These are phyloP conservation scores for Prunus fruticosa DNA, from an alignment of 306 rosid genomes.

Conservation along the genomic window DNA sequence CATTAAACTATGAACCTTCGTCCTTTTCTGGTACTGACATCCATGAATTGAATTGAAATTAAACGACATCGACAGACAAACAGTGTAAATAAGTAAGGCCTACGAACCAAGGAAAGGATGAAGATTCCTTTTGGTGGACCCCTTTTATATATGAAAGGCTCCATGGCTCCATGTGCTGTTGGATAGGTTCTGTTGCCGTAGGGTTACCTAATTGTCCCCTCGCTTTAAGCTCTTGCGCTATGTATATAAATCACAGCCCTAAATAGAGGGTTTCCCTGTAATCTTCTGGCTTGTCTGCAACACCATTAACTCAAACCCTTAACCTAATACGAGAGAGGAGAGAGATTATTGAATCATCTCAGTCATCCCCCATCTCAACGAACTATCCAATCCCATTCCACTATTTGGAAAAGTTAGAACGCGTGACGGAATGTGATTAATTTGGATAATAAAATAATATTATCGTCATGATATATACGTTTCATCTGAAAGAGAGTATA, in stretches of 20 bases:
- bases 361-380: no score
- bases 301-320: neutral
- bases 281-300: neutral
- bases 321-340: neutral
- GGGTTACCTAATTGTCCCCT: slow-evolving; percentile 47
- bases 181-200: slow-evolving; percentile 24
- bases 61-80: neutral
- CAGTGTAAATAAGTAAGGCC: slow-evolving; percentile 1
- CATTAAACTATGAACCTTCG: slow-evolving; percentile 10
- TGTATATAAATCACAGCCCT: slow-evolving; percentile 3
- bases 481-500: neutral
- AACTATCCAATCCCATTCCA: no score
- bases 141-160: slow-evolving; percentile 30
- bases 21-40: slow-evolving; percentile 45
- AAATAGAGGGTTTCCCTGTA: neutral
- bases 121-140: slow-evolving; percentile 68
- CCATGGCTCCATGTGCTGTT: slow-evolving; percentile 68
- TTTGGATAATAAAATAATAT: accelerated
- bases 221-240: slow-evolving; percentile 32
- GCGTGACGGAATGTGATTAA: no score
- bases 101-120: slow-evolving; percentile 7
- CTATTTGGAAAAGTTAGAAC: no score
- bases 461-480: no score
- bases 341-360: no score
- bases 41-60: slow-evolving; percentile 11